A percentile compares a stretch with the other conserved stretches of the same genome.
phyloP scores from a whole-genome alignment of 2,329 filamentous ascomycete genomes.

The Xylariaceae sp. region DNA sequence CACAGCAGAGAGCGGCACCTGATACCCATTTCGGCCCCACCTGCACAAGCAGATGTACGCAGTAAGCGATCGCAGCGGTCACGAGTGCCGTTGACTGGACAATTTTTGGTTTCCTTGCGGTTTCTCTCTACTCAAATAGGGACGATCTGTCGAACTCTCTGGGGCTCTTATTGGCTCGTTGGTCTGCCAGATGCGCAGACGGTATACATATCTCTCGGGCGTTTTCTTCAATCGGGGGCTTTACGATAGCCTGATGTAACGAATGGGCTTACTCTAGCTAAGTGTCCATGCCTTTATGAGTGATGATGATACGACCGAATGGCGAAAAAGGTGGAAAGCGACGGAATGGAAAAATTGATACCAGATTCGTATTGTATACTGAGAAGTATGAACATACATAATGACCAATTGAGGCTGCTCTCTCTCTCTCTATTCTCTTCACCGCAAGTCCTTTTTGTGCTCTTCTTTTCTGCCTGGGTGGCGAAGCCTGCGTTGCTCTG shows the following conservation, averaged over 20 bases:
- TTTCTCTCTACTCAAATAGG: background rate
- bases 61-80: slow-evolving; percentile 2
- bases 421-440: background rate
- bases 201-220: slow-evolving; percentile 1
- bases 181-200: background rate
- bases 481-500: slow-evolving; percentile 17
- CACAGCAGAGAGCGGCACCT: slow-evolving; percentile 4
- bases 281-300: no score
- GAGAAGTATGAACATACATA: background rate
- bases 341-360: slow-evolving; percentile 12
- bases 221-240: background rate
- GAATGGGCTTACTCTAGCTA: no score
- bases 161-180: slow-evolving; percentile 11
- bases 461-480: slow-evolving; percentile 9
- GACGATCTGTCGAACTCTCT: background rate
- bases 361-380: slow-evolving; percentile 1
- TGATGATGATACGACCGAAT: slow-evolving; percentile 10
- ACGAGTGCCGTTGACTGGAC: slow-evolving; percentile 5
- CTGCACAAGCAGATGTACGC: slow-evolving; percentile 8
- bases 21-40: slow-evolving; percentile 8
- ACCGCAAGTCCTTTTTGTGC: background rate
- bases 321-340: background rate
- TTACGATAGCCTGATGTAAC: background rate
- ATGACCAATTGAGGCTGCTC: background rate
- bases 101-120: background rate